Evolutionary conservation across 2,329 filamentous ascomycete genomes (phyloP), one percentile per base, ranked within the genome.

Genomic region (Neonectria sp.): DNA sequence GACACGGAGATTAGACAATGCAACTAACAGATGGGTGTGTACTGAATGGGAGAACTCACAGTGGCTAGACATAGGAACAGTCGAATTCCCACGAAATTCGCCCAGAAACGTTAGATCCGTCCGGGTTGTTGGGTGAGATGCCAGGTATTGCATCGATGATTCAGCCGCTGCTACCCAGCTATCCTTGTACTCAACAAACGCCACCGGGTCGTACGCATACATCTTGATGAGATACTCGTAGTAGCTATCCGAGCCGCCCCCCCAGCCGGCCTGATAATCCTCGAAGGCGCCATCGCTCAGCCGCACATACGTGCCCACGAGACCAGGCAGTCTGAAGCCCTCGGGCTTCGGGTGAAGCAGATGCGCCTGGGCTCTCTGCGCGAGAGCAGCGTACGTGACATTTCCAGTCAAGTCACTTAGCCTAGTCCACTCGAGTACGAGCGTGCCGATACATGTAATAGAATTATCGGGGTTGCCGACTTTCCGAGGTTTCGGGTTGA

Each of bases 191-290:
- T 68, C 68, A 0, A 13, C 51, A 48, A 73, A 73, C 0, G 52
- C 35, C 0, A 70, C 49, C 1, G 71, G 65, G 11, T 73, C 71
- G 2, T 73, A 73, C 17, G 63, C 66, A n/a, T 71, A 73, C 71
- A 73, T 73, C 63, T 73, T 73, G 51, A 73, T 71, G 2, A 73
- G 68, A 11, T 73, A 73, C 31, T 73, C 70, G 12, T 73, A 73
- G 37, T 73, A 73, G 1, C 71, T 73, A 25, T 73, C 71, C 0
- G 71, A 73, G 1, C 71, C 71, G 11, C 68, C 71, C 0, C 70
- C 71, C 71, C 71, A 73, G 0, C 71, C 71, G 0, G 68, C 70
- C 3, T 73, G 71, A 1, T 73, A 73, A 3, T 73, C 71, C 0
- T 31, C 69, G 25, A 73, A 73, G 2, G 59, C 15, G 1, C 71